Percentiles rank a stretch among this genome's conserved stretches.
These are phyloP conservation scores for Phytophthora uliginosa DNA, from an alignment of 352 stramenopile species.

Conservation along the genomic window DNA sequence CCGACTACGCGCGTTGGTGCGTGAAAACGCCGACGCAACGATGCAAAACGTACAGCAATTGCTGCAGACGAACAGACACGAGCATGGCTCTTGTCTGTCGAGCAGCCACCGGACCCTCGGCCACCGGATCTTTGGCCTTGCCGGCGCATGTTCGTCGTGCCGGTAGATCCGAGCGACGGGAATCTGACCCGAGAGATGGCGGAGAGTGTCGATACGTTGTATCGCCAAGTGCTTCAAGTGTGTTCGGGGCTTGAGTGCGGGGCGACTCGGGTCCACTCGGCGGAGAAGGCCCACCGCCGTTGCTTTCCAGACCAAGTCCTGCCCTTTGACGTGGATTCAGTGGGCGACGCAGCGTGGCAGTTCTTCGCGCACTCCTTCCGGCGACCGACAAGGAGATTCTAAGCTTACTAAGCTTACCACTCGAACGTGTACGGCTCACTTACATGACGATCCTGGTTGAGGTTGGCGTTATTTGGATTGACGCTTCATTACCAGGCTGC, in stretches of 20 bases:
- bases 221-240: conserved; percentile 45
- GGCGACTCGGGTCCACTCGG: background rate
- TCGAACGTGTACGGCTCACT: conserved; percentile 19
- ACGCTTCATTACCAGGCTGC: no score
- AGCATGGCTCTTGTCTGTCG: no score
- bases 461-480: background rate
- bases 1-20: conserved; percentile 28
- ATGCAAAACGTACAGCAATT: conserved; percentile 18
- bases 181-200: conserved; percentile 36
- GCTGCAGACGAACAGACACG: conserved; percentile 13
- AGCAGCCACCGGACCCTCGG: conserved; percentile 11
- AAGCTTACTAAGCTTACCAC: no score
- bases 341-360: conserved; percentile 47
- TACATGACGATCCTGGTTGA: no score
- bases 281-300: conserved; percentile 25
- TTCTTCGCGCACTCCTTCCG: conserved; percentile 45
- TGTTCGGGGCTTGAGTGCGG: background rate
- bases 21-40: conserved; percentile 13
- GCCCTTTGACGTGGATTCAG: conserved; percentile 44
- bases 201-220: conserved; percentile 37
- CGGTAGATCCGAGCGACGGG: conserved; percentile 24
- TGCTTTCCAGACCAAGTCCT: conserved; percentile 51
- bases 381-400: conserved; percentile 41
- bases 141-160: conserved; percentile 33
- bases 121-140: conserved; percentile 15